Conservation (phyloP, 2,329 filamentous ascomycete species). For the Leptographium galeiforme region DNA sequence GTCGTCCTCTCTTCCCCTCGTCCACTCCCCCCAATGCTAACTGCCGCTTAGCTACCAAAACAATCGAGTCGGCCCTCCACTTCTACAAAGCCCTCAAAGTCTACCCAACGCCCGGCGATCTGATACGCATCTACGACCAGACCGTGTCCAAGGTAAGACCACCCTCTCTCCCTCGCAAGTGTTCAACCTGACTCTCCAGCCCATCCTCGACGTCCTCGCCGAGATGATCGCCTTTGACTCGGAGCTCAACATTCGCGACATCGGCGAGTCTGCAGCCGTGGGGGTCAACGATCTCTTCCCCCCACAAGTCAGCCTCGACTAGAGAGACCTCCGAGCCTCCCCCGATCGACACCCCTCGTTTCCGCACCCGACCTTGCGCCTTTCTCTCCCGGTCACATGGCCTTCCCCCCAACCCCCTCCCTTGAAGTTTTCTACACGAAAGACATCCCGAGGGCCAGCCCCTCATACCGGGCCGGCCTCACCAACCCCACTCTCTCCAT, state of each 20-base stretch:
- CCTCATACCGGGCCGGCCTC: background rate
- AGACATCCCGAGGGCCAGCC: background rate
- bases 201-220: conserved; percentile 87
- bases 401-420: background rate
- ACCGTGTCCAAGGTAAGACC: conserved; percentile 75
- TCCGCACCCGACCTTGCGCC: background rate
- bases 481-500: background rate
- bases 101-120: conserved; percentile 82
- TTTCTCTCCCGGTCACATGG: background rate
- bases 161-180: background rate
- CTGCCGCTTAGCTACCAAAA: conserved; percentile 42
- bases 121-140: conserved; percentile 97
- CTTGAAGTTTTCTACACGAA: background rate
- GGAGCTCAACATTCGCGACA: conserved; percentile 10
- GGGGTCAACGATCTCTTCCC: conserved; percentile 6
- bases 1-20: no score
- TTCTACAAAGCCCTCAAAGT: conserved; percentile 99
- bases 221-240: conserved; percentile 60
- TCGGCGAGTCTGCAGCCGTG: conserved; percentile 3
- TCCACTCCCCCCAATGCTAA: background rate
- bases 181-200: conserved; percentile 29
- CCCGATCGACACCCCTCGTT: no score
- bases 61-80: conserved; percentile 74
- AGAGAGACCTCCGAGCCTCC: background rate
- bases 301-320: conserved; percentile 9